Evolutionary conservation across 805 yeast genomes (phyloP), one percentile per base, ranked within the genome.

Genomic region (Lipomyces anomalus): DNA sequence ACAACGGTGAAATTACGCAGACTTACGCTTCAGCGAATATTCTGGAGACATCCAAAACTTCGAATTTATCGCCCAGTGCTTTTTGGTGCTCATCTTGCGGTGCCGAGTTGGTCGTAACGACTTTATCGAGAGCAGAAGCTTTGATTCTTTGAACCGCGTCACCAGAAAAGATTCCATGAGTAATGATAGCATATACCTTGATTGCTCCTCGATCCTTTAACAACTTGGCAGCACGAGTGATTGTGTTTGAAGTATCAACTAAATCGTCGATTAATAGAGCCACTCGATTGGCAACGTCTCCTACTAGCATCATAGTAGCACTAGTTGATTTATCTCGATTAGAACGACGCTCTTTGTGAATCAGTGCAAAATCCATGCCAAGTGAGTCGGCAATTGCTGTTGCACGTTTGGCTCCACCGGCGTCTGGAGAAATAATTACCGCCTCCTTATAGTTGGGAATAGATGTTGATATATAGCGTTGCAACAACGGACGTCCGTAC

Each of bases 371-470:
- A 22, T 88, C 76, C 70, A 92, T 76, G 17, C 86, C 88, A 47
- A 92, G 68, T 1, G 84, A 76, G 67, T 92, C 99, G 1, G 98
- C 98, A 50, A 92, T 76, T 1, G 90, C 82, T 1, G 95, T 85
- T 26, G 98, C 97, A 55, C 98, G 72, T 65, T 92, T 92, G 40
- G 98, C 99, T 52, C 99, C 99, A 61, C 99, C 99, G 20, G 97
- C 92, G 67, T 92, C 99, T 0, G 99, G 99, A 1, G 96, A 87
- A 28, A 92, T 97, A 57, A 92, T 79, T 5, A 92, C 95, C 35
- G 90, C 84, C 34, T 88, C 82, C 55, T 77, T 77, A 61, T 80
- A 86, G 51, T 84, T 67, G n/a, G 94, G 90, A 45, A 92, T 80
- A 52, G 73, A 72, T 47, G 82, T 80, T 20, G 78, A 72, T 49